phyloP scores from a whole-genome alignment of 2,329 filamentous ascomycete species.

The Drechslerella dactyloides region DNA sequence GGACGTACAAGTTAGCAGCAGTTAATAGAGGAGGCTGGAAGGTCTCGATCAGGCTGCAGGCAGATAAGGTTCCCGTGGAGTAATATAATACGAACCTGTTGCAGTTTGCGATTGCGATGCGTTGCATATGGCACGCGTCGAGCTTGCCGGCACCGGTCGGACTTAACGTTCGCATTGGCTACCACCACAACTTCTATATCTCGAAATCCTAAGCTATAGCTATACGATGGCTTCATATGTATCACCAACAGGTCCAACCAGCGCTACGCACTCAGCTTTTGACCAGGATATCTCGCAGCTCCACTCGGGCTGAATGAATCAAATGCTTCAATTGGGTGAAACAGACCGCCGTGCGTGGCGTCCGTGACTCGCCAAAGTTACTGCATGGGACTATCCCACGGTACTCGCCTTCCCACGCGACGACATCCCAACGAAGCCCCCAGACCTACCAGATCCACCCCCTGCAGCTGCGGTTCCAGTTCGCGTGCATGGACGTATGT shows the following conservation, averaged over 20 bases:
- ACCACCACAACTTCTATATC: too few species aligned
- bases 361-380: not conserved
- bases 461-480: not conserved
- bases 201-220: too few species aligned
- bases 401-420: too few species aligned
- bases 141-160: too few species aligned
- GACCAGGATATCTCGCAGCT: not conserved
- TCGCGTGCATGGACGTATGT: not conserved
- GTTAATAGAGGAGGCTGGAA: not conserved
- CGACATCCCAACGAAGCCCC: not conserved
- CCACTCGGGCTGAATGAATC: not conserved
- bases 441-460: not conserved
- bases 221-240: too few species aligned
- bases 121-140: not conserved
- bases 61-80: not conserved
- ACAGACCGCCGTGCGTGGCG: not conserved
- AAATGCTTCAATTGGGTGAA: not conserved
- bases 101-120: not conserved
- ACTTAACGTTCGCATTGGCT: too few species aligned
- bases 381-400: not conserved
- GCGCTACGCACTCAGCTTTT: not conserved
- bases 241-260: not conserved
- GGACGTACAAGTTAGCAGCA: too few species aligned
- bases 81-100: not conserved
- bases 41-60: not conserved